Conservation (phyloP, 2,329 filamentous ascomycete genomes). For the Coniosporium tulheliwenetii region DNA sequence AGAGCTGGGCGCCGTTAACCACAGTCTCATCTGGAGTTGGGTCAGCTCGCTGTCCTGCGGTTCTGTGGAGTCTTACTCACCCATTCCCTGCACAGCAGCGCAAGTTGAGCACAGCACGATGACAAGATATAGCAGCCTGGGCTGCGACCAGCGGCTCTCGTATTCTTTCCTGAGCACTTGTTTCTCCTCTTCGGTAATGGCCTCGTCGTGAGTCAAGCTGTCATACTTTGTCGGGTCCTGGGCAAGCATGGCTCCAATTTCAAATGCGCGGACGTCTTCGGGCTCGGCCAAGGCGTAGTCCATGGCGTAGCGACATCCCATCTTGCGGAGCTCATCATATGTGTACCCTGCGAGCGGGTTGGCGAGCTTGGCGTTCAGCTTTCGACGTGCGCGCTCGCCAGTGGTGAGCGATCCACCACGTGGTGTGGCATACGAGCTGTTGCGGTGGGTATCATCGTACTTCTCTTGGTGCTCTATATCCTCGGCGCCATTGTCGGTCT, state of each 20-base stretch:
- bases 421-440: slow-evolving; percentile 7
- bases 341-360: slow-evolving; percentile 36
- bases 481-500: too few species aligned
- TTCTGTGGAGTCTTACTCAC: slow-evolving; percentile 18
- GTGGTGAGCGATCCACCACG: slow-evolving; percentile 14
- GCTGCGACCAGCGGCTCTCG: slow-evolving; percentile 54
- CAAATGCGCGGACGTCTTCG: slow-evolving; percentile 14
- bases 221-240: slow-evolving; percentile 9
- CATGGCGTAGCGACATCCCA: slow-evolving; percentile 43
- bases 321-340: slow-evolving; percentile 34
- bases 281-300: slow-evolving; percentile 27
- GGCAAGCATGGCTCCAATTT: slow-evolving; percentile 15
- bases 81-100: slow-evolving; percentile 56
- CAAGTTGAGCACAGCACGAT: slow-evolving; percentile 51
- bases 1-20: slow-evolving; percentile 52
- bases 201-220: slow-evolving; percentile 9
- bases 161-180: slow-evolving; percentile 43
- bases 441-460: slow-evolving; percentile 3
- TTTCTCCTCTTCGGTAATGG: slow-evolving; percentile 42
- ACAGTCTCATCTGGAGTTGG: slow-evolving; percentile 43
- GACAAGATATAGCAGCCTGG: slow-evolving; percentile 47
- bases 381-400: slow-evolving; percentile 15
- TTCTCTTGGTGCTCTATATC: too few species aligned
- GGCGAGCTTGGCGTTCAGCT: slow-evolving; percentile 33
- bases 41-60: not conserved